A percentile compares a stretch with the other conserved stretches of the same genome.
phyloP scores from a whole-genome alignment of 1,284 basidiomycete genomes.

The Heterobasidion occidentale region DNA sequence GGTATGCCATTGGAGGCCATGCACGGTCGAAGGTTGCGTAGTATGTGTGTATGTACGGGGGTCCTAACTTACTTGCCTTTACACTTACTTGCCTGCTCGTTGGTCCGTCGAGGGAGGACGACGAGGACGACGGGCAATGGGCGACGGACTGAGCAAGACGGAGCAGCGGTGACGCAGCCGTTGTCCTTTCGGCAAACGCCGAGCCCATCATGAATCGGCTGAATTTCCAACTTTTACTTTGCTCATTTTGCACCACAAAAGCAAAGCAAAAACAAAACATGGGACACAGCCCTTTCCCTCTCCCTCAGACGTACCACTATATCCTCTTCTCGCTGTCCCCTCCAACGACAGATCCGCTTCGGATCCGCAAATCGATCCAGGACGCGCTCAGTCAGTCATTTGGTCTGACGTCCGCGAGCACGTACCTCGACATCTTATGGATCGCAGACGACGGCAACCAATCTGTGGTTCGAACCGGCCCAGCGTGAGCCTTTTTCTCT shows the following conservation, averaged over 20 bases:
- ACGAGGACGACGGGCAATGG: not conserved
- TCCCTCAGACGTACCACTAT: conserved; percentile 24
- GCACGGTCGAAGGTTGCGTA: not conserved
- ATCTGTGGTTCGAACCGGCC: conserved; percentile 26
- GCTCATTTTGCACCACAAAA: too few species aligned
- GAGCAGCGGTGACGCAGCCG: too few species aligned
- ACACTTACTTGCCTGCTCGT: too few species aligned
- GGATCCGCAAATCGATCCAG: conserved; percentile 33
- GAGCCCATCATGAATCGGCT: too few species aligned
- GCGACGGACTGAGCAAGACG: not conserved
- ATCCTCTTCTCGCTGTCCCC: conserved; percentile 29
- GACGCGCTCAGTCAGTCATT: conserved; percentile 34
- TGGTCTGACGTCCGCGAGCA: conserved; percentile 29
- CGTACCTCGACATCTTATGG: conserved; percentile 34
- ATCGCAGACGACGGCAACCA: conserved; percentile 25
- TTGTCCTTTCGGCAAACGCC: too few species aligned
- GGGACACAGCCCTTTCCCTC: not conserved
- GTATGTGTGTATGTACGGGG: too few species aligned
- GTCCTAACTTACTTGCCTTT: too few species aligned
- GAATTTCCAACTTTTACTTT: too few species aligned
- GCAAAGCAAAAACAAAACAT: too few species aligned
- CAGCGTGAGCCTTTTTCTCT: conserved; percentile 17
- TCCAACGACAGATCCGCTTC: conserved; percentile 26
- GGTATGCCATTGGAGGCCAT: not conserved
- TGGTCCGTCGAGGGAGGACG: not conserved